Percentiles rank a stretch among this genome's conserved stretches.
phyloP scores from a whole-genome alignment of 495 filamentous ascomycete species.

The Penicillium paradoxum region DNA sequence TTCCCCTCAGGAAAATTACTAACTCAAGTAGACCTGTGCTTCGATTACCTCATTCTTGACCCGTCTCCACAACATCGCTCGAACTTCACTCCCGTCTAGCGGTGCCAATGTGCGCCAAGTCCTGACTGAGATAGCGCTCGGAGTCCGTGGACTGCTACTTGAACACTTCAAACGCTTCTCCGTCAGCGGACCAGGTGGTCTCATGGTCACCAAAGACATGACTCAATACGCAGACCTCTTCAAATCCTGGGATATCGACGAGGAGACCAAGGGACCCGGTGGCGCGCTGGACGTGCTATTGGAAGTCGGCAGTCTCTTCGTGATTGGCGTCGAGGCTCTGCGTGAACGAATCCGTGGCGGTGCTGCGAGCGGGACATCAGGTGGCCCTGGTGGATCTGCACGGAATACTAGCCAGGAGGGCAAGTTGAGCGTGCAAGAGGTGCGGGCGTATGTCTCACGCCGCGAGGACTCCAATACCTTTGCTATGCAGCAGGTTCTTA shows the following conservation, averaged over 20 bases:
- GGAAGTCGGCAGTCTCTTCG: slow-evolving; percentile 95
- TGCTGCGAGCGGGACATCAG: slow-evolving; percentile 27
- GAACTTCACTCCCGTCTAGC: slow-evolving; percentile 64
- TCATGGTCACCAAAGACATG: slow-evolving; percentile 96
- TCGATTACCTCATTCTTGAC: slow-evolving; percentile 71
- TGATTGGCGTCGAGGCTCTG: slow-evolving; percentile 85
- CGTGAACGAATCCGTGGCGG: slow-evolving; percentile 67
- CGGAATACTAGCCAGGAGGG: slow-evolving; percentile 38
- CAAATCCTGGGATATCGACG: slow-evolving; percentile 73
- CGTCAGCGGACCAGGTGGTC: slow-evolving; percentile 83
- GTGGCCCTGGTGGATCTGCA: slow-evolving; percentile 16
- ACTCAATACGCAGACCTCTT: slow-evolving; percentile 82
- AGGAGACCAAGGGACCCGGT: slow-evolving; percentile 50
- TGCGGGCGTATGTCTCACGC: slow-evolving; percentile 75
- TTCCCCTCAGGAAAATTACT: background rate
- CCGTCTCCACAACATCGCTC: slow-evolving; percentile 54
- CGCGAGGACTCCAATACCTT: slow-evolving; percentile 77
- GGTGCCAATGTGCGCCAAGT: slow-evolving; percentile 72
- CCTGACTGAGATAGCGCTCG: slow-evolving; percentile 77
- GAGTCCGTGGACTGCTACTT: slow-evolving; percentile 69
- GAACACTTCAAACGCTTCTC: slow-evolving; percentile 92
- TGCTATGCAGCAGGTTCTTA: slow-evolving; percentile 76
- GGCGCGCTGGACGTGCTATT: slow-evolving; percentile 74
- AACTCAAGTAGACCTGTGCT: slow-evolving; percentile 57
- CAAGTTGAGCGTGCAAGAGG: slow-evolving; percentile 61